These are phyloP conservation scores for Penicillium angulare DNA, from an alignment of 495 filamentous ascomycete genomes.

Conservation along the genomic window DNA sequence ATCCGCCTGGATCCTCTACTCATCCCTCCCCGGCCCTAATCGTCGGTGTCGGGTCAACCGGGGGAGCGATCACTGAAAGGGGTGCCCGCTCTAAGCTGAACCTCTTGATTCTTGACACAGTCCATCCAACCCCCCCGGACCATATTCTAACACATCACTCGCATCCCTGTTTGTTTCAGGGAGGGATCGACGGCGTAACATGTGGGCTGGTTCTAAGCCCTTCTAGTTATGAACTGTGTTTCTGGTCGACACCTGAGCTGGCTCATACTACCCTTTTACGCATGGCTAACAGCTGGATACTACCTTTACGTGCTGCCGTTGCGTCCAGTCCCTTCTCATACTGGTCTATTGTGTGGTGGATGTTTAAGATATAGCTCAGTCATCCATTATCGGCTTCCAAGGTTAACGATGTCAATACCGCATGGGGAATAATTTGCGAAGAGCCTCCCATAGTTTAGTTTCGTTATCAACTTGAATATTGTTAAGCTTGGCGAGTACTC, in stretches of 20 bases:
- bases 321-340: slow-evolving; percentile 6
- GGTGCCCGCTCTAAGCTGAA: slow-evolving; percentile 10
- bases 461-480: too few species aligned
- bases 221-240: too few species aligned
- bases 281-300: slow-evolving; percentile 5
- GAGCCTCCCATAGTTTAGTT: too few species aligned
- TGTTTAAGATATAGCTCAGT: too few species aligned
- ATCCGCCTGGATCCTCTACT: neutral
- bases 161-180: slow-evolving; percentile 15
- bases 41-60: slow-evolving; percentile 24
- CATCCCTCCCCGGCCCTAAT: slow-evolving; percentile 15
- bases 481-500: too few species aligned
- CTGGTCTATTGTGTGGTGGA: neutral
- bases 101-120: neutral
- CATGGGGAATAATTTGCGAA: too few species aligned
- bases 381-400: too few species aligned
- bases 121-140: neutral
- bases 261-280: slow-evolving; percentile 9
- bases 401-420: too few species aligned
- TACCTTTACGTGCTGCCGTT: slow-evolving; percentile 21
- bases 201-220: slow-evolving; percentile 5
- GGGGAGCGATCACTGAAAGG: too few species aligned
- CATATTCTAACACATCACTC: neutral
- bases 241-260: slow-evolving; percentile 7
- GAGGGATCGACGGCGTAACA: slow-evolving; percentile 9